phyloP scores from a whole-genome alignment of 441 rosid genomes.

The Aquilaria agallochum region DNA sequence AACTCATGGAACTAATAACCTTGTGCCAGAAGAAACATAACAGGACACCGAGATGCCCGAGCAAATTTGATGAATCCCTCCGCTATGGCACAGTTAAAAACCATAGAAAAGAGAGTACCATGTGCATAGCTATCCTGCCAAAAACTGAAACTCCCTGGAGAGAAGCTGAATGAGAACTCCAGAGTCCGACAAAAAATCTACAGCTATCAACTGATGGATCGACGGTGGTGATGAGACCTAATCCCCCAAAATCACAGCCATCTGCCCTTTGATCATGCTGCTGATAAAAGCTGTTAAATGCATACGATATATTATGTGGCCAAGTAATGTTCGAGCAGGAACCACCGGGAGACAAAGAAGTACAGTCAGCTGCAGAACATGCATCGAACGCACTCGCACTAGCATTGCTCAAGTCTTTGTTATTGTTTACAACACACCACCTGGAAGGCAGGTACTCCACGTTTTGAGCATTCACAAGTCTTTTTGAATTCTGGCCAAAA shows the following conservation, averaged over 20 bases:
- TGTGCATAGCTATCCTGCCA: conserved; percentile 20
- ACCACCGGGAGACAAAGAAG: conserved; percentile 64
- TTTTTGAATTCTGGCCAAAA: conserved; percentile 51
- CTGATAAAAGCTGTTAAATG: conserved; percentile 83
- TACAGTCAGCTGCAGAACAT: conserved; percentile 66
- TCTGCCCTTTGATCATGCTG: conserved; percentile 65
- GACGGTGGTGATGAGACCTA: conserved; percentile 78
- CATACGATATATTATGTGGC: conserved; percentile 80
- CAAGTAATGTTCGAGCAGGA: conserved; percentile 67
- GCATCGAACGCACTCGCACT: conserved; percentile 55
- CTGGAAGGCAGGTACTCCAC: conserved; percentile 66
- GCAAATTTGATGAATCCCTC: conserved; percentile 6
- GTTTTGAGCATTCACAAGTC: conserved; percentile 54
- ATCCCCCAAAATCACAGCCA: conserved; percentile 78
- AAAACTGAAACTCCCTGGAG: conserved; percentile 4
- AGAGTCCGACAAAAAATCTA: conserved; percentile 54
- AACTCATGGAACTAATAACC: conserved; percentile 5
- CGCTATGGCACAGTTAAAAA: conserved; percentile 8
- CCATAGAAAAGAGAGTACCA: conserved; percentile 5
- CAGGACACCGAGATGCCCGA: neutral
- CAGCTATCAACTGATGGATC: conserved; percentile 68
- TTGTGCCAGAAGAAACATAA: conserved; percentile 8
- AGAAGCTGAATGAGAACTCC: conserved; percentile 39
- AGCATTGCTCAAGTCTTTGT: conserved; percentile 68
- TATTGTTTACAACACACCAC: conserved; percentile 87